Evolutionary conservation across 345 rosid genomes (phyloP), one percentile per base, ranked within the genome.

Genomic region (Melastoma malabathricum): DNA sequence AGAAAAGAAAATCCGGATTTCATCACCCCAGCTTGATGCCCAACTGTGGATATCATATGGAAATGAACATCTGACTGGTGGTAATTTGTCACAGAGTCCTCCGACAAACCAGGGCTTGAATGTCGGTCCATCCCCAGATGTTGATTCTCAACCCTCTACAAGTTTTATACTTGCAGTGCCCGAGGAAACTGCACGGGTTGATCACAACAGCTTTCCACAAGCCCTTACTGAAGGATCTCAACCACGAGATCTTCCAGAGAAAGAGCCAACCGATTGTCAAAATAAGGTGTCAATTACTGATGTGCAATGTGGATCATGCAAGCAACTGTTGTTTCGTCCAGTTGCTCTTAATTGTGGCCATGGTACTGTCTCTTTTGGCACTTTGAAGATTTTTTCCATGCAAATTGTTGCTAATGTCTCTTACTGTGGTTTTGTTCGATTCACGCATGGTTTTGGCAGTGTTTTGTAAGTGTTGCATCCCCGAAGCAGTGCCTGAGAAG

Each of bases 281-380:
- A 66, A 63, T 66, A 58, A 56, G 54, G 43, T 83, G 56, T 72
- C 79, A 18, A 52, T 55, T 62, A 62, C 59, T 13, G 90, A 83
- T 68, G 72, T 73, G 59, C 75, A 69, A n/a, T 86, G 96, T 68
- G 10, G 64, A 48, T 71, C 77, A 45, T 89, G 96, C 81, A 76
- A 76, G 59, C 74, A 83, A 57, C 57, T 86, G 55, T 80, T 80
- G 15, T 62, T 73, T 50, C 73, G 48, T 53, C 89, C 96, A 0
- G 73, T 81, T 29, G 80, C 64, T 56, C 88, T 86, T 63, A 86
- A 89, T 57, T 89, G 90, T 44, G 94, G 95, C 62, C 94, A 89
- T 64, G 97, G 97, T 89, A 83, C 18, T 10, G 16, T 44, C 70
- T 44, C 27, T 43, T 39, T 27, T 56, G 43, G 8, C 27, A 46